These are phyloP conservation scores for Areca catechu DNA, from an alignment of 176 grass and related monocot species.

Conservation along the genomic window DNA sequence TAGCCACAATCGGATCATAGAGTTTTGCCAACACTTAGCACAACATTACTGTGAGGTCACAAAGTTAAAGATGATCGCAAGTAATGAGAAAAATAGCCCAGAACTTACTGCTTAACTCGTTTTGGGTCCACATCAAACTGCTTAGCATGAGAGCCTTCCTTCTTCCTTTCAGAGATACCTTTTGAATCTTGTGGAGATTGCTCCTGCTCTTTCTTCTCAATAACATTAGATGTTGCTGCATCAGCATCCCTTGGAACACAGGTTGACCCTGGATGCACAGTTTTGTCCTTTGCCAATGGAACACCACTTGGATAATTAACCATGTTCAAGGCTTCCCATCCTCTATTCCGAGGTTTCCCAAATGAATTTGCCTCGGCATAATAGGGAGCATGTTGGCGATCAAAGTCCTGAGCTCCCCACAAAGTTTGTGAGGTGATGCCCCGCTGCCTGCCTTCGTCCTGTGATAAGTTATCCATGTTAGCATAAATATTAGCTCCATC, in stretches of 20 bases:
- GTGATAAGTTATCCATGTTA: background rate
- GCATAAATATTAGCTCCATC: slow-evolving; percentile 27
- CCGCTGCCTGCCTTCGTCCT: background rate
- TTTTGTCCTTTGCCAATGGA: background rate
- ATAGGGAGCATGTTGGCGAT: background rate
- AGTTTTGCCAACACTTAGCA: background rate
- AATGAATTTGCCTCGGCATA: slow-evolving; percentile 4
- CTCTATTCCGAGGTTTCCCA: background rate
- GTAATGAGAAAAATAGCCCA: background rate
- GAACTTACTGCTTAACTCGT: slow-evolving; percentile 16
- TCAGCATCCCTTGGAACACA: background rate
- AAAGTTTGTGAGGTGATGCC: background rate
- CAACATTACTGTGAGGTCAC: background rate
- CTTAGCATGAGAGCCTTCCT: slow-evolving; percentile 6
- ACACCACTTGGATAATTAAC: background rate
- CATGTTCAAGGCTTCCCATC: background rate
- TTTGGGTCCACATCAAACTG: slow-evolving; percentile 13
- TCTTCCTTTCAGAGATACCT: background rate
- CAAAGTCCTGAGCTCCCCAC: slow-evolving; percentile 2
- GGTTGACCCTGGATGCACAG: background rate
- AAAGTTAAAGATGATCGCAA: background rate
- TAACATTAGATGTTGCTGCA: background rate
- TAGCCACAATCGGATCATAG: no score
- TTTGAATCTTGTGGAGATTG: background rate
- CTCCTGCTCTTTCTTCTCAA: slow-evolving; percentile 6